Evolutionary conservation across 2,329 filamentous ascomycete species (phyloP).

Genomic region (Colletotrichum tabaci): DNA sequence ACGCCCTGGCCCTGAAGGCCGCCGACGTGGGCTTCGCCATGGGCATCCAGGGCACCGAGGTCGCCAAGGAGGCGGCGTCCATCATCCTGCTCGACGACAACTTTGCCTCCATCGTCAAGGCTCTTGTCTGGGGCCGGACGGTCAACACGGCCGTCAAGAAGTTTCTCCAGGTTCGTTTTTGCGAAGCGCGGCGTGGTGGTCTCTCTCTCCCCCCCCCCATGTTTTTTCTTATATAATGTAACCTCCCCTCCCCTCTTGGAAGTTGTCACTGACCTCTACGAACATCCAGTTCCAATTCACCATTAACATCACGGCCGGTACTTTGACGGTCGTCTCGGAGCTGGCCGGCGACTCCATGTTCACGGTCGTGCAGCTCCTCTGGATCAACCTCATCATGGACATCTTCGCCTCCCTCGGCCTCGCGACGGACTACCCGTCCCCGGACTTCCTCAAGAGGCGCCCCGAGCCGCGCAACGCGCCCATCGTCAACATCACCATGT

Average conservation of each 20-base stretch:
- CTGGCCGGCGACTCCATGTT: conserved; percentile 68
- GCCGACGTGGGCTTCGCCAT: conserved; percentile 76
- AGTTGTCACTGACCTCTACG: background rate
- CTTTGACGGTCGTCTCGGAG: conserved; percentile 71
- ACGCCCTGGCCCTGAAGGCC: conserved; percentile 72
- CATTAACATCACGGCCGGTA: conserved; percentile 73
- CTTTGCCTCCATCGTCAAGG: conserved; percentile 72
- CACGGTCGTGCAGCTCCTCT: conserved; percentile 71
- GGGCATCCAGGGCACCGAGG: conserved; percentile 73
- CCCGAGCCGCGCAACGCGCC: conserved; percentile 50
- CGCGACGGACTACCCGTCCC: conserved; percentile 56
- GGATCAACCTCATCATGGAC: conserved; percentile 75
- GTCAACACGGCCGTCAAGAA: conserved; percentile 76
- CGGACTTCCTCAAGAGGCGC: conserved; percentile 51
- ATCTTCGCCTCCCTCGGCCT: conserved; percentile 70
- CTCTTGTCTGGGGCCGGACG: conserved; percentile 73
- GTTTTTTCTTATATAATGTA: no score
- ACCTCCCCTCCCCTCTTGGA: no score
- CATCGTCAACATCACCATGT: conserved; percentile 79
- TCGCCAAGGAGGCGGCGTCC: conserved; percentile 74
- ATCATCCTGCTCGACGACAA: conserved; percentile 76
- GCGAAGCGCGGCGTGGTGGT: no score
- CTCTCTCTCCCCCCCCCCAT: no score
- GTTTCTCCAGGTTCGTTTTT: conserved; percentile 66
- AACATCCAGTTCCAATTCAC: conserved; percentile 68